Percentiles rank a stretch among this genome's conserved stretches.
Evolutionary conservation across 176 grass and related monocot genomes (phyloP).

Genomic region (Bromus sterilis): DNA sequence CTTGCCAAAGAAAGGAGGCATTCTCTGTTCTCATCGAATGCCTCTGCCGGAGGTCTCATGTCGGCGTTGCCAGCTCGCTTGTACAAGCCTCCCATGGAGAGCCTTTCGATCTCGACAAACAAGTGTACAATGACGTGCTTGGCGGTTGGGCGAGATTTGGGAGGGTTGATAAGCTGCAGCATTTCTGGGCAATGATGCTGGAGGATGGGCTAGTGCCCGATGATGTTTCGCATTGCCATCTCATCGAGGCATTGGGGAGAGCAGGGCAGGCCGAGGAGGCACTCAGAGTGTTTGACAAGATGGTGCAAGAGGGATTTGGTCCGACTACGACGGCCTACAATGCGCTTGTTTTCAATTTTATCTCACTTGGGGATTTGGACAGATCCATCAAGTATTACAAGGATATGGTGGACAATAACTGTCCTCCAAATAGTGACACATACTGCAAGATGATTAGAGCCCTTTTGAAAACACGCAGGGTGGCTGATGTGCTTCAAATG

Average conservation of each 20-base stretch:
- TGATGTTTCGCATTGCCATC: slow-evolving; percentile 55
- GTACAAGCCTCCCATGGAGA: slow-evolving; percentile 32
- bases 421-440: slow-evolving; percentile 51
- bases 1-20: slow-evolving; percentile 29
- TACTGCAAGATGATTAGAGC: slow-evolving; percentile 53
- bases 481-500: slow-evolving; percentile 80
- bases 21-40: slow-evolving; percentile 49
- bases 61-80: slow-evolving; percentile 42
- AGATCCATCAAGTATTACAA: slow-evolving; percentile 65
- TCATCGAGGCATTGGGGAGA: slow-evolving; percentile 73
- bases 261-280: slow-evolving; percentile 35
- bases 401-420: slow-evolving; percentile 49
- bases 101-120: slow-evolving; percentile 27
- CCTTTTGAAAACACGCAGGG: slow-evolving; percentile 54
- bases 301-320: slow-evolving; percentile 40
- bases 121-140: slow-evolving; percentile 61
- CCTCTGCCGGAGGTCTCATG: slow-evolving; percentile 63
- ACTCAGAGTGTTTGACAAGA: slow-evolving; percentile 49
- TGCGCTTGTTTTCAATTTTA: slow-evolving; percentile 73
- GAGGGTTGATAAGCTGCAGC: slow-evolving; percentile 54
- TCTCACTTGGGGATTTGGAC: slow-evolving; percentile 50
- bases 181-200: slow-evolving; percentile 55
- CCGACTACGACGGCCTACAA: slow-evolving; percentile 59
- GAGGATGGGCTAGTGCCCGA: slow-evolving; percentile 55
- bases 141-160: slow-evolving; percentile 74